Percentiles rank a stretch among this genome's conserved stretches.
Evolutionary conservation across 2,329 filamentous ascomycete species (phyloP).

Genomic region (Paecilomyces variotii): DNA sequence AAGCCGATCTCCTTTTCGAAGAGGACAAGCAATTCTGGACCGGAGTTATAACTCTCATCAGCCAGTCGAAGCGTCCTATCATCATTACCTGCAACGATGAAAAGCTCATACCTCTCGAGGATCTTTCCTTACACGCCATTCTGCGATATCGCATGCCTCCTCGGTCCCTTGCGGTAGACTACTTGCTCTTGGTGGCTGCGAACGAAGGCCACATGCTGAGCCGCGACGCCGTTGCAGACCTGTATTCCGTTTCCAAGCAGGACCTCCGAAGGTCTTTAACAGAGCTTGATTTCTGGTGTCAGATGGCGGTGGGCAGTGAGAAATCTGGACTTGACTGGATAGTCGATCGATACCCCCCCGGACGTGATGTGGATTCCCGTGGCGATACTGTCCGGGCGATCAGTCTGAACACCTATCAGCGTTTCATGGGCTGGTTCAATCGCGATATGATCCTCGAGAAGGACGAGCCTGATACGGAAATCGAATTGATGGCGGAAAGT

Average conservation of each 20-base stretch:
- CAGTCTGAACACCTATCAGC: conserved; percentile 69
- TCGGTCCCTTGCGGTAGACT: conserved; percentile 62
- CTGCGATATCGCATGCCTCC: conserved; percentile 66
- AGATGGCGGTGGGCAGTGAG: conserved; percentile 85
- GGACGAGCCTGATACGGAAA: conserved; percentile 42
- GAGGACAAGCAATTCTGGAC: conserved; percentile 95
- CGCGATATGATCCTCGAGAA: conserved; percentile 48
- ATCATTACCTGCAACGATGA: conserved; percentile 95
- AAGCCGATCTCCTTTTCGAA: conserved; percentile 87
- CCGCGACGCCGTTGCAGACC: conserved; percentile 55
- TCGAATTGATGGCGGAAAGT: conserved; percentile 56
- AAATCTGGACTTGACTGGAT: conserved; percentile 88
- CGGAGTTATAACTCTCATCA: conserved; percentile 68
- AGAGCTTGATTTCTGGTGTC: conserved; percentile 93
- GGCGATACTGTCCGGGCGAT: conserved; percentile 67
- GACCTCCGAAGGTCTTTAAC: conserved; percentile 76
- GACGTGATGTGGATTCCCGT: conserved; percentile 58
- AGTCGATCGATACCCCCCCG: conserved; percentile 65
- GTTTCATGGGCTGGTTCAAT: conserved; percentile 68
- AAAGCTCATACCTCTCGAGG: conserved; percentile 64
- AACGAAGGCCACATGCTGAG: conserved; percentile 78
- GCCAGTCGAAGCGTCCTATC: conserved; percentile 81
- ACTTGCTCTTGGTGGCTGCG: conserved; percentile 73
- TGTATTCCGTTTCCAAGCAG: conserved; percentile 60
- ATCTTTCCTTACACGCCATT: conserved; percentile 74